Base-by-base conservation (phyloP, 148 eudicot species). In the Rhododendron ovatum region DNA sequence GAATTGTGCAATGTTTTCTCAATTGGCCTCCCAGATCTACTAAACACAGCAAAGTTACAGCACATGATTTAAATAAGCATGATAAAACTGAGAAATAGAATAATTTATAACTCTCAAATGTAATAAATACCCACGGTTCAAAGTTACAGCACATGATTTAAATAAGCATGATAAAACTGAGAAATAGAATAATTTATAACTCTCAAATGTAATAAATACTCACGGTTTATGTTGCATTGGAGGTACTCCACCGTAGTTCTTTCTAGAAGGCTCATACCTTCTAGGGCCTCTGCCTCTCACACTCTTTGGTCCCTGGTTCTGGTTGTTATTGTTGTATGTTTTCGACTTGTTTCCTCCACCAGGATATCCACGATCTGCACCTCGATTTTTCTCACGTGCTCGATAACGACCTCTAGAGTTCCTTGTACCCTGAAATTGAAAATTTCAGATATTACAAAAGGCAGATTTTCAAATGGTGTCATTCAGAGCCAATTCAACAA, bases 231-330 rank as follows among this genome's bases (percentile, higher is more conserved):
- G 88, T 82, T 88, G 94, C 77, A 88, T 76, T 55, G 86, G 83
- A 59, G 89, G 86, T 39, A 84, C 92, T 83, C 93, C 96, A 63
- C 83, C 63, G 50, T 83, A 89, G 88, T 85, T 88, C 93, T 89
- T 93, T 43, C 82, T 87, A 82, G 92, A 86, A 69, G 95, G 90
- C 67, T 93, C 98, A 87, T 97, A 97, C 86, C 93, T 90, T 87
- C 96, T 90, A 81, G 95, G 96, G 39, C 99, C 99, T 88, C 98
- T 88, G 45, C 99, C 99, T 88, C 92, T 92, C 57, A 92, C 95
- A 89, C 85, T 85, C 93, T 91, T 95, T 5, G 95, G 93, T 55
- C 88, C 92, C 86, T 84, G 82, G 87, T 78, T 91, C 88, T 91
- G 92, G 82, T 88, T 89, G 87, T 86, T 87, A 78, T 87, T 90